These are phyloP conservation scores for Kuraishia hungarica DNA, from an alignment of 805 yeast genomes.

Conservation along the genomic window DNA sequence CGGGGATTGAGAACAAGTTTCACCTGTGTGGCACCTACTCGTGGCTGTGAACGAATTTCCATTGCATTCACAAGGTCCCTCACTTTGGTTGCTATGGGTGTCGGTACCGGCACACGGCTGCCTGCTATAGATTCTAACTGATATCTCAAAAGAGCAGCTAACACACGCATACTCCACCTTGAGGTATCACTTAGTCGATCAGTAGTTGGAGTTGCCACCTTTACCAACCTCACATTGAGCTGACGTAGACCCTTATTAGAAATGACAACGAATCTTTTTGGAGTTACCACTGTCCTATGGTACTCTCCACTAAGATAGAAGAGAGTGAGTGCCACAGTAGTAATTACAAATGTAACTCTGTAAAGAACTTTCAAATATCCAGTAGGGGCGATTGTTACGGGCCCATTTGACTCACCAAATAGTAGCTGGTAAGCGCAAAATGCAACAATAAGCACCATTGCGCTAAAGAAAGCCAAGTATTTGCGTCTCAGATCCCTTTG, in stretches of 20 bases:
- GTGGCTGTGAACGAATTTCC: conserved; percentile 40
- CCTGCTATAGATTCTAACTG: not conserved
- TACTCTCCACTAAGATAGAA: conserved; percentile 90
- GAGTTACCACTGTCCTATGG: conserved; percentile 71
- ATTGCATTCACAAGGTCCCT: conserved; percentile 5
- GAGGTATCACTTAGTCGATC: conserved; percentile 4
- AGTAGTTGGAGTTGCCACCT: conserved; percentile 28
- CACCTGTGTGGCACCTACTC: conserved; percentile 71
- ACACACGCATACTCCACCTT: conserved; percentile 5
- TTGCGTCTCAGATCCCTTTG: conserved; percentile 60
- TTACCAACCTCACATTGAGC: conserved; percentile 69
- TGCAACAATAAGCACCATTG: conserved; percentile 29
- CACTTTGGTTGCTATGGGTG: not conserved
- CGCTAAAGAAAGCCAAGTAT: conserved; percentile 45
- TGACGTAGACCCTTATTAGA: conserved; percentile 87
- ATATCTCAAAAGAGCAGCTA: conserved; percentile 1
- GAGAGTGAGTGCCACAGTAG: conserved; percentile 58
- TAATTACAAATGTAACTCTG: conserved; percentile 53
- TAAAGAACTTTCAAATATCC: conserved; percentile 29
- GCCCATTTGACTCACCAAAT: conserved; percentile 6
- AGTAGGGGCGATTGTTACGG: conserved; percentile 10
- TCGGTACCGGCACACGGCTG: not conserved
- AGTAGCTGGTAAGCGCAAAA: conserved; percentile 27
- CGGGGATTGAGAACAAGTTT: conserved; percentile 77
- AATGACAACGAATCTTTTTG: conserved; percentile 69